Conservation (phyloP, 768 basidiomycete genomes). For the Baorangia bicolor region DNA sequence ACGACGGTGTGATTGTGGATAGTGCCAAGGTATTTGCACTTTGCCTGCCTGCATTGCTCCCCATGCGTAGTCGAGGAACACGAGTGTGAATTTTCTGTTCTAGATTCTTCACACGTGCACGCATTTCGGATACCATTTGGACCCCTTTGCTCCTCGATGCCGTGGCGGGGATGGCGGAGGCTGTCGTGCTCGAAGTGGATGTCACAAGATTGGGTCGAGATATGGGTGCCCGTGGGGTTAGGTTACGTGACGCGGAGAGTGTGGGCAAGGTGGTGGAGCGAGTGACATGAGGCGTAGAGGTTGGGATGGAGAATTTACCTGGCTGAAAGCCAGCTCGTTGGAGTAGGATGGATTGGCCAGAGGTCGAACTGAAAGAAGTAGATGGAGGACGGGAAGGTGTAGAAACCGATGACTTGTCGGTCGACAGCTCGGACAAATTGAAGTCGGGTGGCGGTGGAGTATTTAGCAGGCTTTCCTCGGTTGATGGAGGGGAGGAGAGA, state of each 20-base stretch:
- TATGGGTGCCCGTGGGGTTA: conserved; percentile 44
- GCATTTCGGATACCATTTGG: conserved; percentile 92
- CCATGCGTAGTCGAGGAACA: conserved; percentile 81
- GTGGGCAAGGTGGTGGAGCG: conserved; percentile 61
- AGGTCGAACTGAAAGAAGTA: conserved; percentile 31
- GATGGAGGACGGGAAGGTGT: conserved; percentile 36
- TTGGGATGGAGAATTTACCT: conserved; percentile 39
- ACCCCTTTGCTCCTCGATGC: conserved; percentile 76
- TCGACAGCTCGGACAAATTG: conserved; percentile 55
- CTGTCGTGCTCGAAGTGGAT: conserved; percentile 38
- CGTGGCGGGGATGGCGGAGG: conserved; percentile 37
- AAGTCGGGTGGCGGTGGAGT: conserved; percentile 62
- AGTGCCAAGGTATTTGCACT: conserved; percentile 39
- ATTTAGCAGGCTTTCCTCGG: conserved; percentile 57
- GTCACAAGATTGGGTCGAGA: conserved; percentile 39
- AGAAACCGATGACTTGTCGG: conserved; percentile 39
- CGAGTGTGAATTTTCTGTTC: conserved; percentile 88
- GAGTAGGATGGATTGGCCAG: conserved; percentile 48
- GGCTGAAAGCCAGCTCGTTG: conserved; percentile 52
- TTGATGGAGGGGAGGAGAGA: conserved; percentile 28
- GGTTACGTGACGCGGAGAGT: conserved; percentile 45
- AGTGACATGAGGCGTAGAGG: conserved; percentile 48
- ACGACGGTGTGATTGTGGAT: conserved; percentile 34
- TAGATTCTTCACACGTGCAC: conserved; percentile 75
- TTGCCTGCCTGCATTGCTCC: conserved; percentile 62